Conservation (phyloP, 306 rosid genomes). For the Cucurbita maxima region DNA sequence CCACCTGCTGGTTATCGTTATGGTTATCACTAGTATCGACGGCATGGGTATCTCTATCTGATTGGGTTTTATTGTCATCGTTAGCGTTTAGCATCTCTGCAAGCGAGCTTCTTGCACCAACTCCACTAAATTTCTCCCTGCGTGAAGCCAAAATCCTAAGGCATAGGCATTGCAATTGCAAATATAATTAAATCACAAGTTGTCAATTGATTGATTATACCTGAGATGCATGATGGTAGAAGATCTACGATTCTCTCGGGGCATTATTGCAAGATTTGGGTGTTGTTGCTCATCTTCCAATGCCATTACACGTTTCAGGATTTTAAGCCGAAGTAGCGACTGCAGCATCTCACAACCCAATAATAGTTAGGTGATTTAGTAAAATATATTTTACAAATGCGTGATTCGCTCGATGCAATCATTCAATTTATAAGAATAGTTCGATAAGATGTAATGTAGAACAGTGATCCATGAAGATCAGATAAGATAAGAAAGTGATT, state of each 20-base stretch:
- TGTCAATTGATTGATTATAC: slow-evolving; percentile 15
- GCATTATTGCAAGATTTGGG: slow-evolving; percentile 9
- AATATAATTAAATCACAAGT: no score
- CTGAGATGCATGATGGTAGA: slow-evolving; percentile 48
- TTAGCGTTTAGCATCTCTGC: slow-evolving; percentile 10
- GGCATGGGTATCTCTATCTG: background rate
- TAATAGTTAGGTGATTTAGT: background rate
- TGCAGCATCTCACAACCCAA: slow-evolving; percentile 7
- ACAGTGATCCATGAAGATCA: no score
- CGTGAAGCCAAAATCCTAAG: slow-evolving; percentile 3
- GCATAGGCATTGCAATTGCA: background rate
- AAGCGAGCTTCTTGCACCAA: slow-evolving; percentile 5
- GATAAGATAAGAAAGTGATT: background rate
- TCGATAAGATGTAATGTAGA: no score
- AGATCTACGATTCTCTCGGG: slow-evolving; percentile 22
- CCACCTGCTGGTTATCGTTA: background rate
- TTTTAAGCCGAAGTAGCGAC: slow-evolving; percentile 56
- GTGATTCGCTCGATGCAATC: background rate
- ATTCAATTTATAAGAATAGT: no score
- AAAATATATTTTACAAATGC: background rate
- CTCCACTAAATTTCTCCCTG: slow-evolving; percentile 51
- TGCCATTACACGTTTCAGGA: slow-evolving; percentile 34
- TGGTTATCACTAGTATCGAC: background rate
- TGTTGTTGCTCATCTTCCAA: slow-evolving; percentile 14
- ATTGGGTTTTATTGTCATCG: slow-evolving; percentile 2